Evolutionary conservation across 257 asterid genomes (phyloP), one percentile per base, ranked within the genome.

Genomic region (Salvia hispanica): DNA sequence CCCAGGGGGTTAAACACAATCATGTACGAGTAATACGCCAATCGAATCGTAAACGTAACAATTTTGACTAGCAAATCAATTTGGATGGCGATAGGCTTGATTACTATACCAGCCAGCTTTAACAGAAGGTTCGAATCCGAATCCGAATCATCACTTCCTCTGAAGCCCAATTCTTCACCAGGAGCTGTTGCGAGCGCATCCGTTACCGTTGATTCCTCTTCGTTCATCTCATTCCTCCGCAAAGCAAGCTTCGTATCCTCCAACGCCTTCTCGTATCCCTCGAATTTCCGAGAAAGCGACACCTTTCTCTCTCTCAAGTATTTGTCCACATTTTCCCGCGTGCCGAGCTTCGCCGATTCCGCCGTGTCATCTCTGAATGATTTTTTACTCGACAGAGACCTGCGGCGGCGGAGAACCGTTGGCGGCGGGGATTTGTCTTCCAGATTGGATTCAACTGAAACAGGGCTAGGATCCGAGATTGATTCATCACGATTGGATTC

Each of bases 1-100:
- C 85, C 77, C 45, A 85, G 82, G 0, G 99, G 99, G 75, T 94
- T 87, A 55, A 75, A 76, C 58, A 84, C 76, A 72, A 94, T 65
- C 90, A 84, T 79, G 79, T 77, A 85, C 39, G 77, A 28, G 75
- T 77, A 76, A 84, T 84, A 88, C 33, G 68, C 57, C 31, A 74
- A 60, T 82, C 84, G 72, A 45, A 87, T 48, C 4, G 95, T 96
- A 67, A 80, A 78, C 40, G 57, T 67, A 34, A 87, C 16, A 36
- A 73, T 5, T 36, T 72, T 74, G 58, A 91, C 57, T 37, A 83
- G 73, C 71, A 85, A 65, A 75, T 76, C 74, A 62, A 88, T 42
- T 59, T 88, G 95, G 65, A 82, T 82, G 66, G 70, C 69, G 70
- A 88, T 70, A 56, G 86, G 79, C 74, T 84, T 91, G 63, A 91